These are phyloP conservation scores for Wickerhamiella alocasiicola DNA, from an alignment of 805 yeast genomes.

Conservation along the genomic window DNA sequence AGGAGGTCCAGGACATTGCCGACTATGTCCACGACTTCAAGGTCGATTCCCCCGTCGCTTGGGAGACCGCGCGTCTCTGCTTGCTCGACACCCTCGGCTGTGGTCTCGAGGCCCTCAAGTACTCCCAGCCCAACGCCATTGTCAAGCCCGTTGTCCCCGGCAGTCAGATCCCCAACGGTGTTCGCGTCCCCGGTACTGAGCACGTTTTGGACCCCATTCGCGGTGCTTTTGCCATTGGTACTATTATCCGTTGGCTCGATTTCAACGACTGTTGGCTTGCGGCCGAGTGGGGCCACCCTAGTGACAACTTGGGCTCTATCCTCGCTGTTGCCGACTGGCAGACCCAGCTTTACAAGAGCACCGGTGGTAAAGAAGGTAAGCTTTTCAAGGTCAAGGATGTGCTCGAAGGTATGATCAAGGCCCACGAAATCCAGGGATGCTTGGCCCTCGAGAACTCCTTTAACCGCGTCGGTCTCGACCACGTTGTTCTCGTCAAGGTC, in stretches of 20 bases:
- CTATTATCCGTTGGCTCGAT: constrained; percentile 48
- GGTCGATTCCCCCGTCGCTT: constrained; percentile 36
- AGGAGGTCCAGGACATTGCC: constrained; percentile 38
- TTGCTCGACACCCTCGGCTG: constrained; percentile 47
- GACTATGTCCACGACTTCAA: constrained; percentile 37
- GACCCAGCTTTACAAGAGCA: constrained; percentile 34
- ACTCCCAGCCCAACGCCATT: constrained; percentile 36
- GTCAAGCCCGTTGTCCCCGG: constrained; percentile 50
- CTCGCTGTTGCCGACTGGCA: constrained; percentile 46
- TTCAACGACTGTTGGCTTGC: constrained; percentile 56
- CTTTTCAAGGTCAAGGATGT: constrained; percentile 38
- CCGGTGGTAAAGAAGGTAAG: constrained; percentile 31
- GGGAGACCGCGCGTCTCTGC: constrained; percentile 43
- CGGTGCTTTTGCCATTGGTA: constrained; percentile 47
- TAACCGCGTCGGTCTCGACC: constrained; percentile 48
- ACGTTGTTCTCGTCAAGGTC: constrained; percentile 45
- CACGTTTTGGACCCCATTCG: constrained; percentile 42
- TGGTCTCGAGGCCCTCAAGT: constrained; percentile 46
- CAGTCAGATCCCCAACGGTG: constrained; percentile 41
- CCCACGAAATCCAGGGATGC: constrained; percentile 51
- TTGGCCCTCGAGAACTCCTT: constrained; percentile 49
- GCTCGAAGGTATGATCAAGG: constrained; percentile 46
- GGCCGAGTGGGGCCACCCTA: constrained; percentile 62
- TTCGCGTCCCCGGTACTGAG: constrained; percentile 42
- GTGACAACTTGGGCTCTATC: constrained; percentile 49